Base-by-base conservation (phyloP, 192 early-diverging fungal species). In the Lunasporangiospora selenospora region DNA sequence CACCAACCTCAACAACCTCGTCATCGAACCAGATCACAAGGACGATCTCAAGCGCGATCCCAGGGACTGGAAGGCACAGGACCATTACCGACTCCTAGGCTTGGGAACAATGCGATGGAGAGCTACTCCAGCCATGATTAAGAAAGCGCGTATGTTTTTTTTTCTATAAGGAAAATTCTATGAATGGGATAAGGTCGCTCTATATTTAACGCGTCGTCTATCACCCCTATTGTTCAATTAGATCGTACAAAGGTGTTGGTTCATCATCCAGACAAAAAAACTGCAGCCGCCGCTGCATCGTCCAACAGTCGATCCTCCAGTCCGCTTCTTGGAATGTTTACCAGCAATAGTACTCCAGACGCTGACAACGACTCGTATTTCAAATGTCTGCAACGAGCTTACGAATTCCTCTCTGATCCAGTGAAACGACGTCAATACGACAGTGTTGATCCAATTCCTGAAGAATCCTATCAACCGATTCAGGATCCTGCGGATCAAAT, bases 241-340 rank as follows among this genome's bases (percentile, higher is more conserved):
- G 69, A 79, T 53, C 76, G 73, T 9, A 59, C 58, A 23, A 75
- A 77, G 36, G 75, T 78, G 1, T 56, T 77, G 6, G 88, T 87
- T 60, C 89, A 92, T 75, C 89, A 92, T 62, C 89, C 91, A 5
- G 90, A 92, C 81, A 93, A 93, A 75, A 87, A 90, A 59, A 84
- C 86, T 16, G 62, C 44, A 5, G 53, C 62, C 4, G 62, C 63
- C 36, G 61, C 62, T 48, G 41, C 80, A 38, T 58, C 59, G 43
- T 47, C 52, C 1, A 52, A n/a, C n/a, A n/a, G n/a, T n/a, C n/a
- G n/a, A n/a, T n/a, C n/a, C n/a, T n/a, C n/a, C n/a, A n/a, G n/a
- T n/a, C n/a, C n/a, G n/a, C n/a, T n/a, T n/a, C n/a, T n/a, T n/a
- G n/a, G n/a, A n/a, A n/a, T n/a, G n/a, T n/a, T n/a, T n/a, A n/a